Evolutionary conservation across 352 stramenopile species (phyloP), one percentile per base, ranked within the genome.

Genomic region (Globisporangium heterothallicum): DNA sequence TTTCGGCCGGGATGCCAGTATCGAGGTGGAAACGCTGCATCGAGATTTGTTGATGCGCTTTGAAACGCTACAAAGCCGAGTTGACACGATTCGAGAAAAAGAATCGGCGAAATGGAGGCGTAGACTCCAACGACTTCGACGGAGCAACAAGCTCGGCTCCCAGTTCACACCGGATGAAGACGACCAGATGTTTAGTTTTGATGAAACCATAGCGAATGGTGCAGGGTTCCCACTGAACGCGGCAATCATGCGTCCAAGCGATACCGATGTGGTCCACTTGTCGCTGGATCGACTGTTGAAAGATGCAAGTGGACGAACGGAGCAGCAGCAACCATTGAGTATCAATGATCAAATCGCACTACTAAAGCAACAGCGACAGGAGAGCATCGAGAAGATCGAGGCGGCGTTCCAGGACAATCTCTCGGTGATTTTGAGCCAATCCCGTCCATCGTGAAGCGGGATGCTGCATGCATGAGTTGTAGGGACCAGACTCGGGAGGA

Each of bases 21-120:
- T 86, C 0, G 72, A 82, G 49, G 62, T 87, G 9, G 80, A 91
- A 58, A 70, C 61, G 0, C 51, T 76, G 36, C 66, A 86, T 34
- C 64, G 82, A 25, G 78, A 88, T 34, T 14, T 84, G 27, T 48
- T 75, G 12, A 57, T 60, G 46, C 59, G 61, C 14, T 51, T 79
- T 9, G 47, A 84, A 25, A 43, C 58, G 6, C 45, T 79, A 35
- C 63, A 62, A 24, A 51, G 54, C 6, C 52, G 47, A n/a, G 38
- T 70, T 10, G 16, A 64, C 18, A 57, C 19, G 2, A 50, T 66
- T 38, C 72, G 51, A 6, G 56, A 64, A 24, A 60, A 66, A n/a
- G 56, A 74, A 36, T 49, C 54, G 42, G 27, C 53, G 1, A 75
- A 76, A 35, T 72, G 58, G 41, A 62, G 66, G 19, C 53, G 52